Base-by-base conservation (phyloP, 164 flowering plant genomes). In the Dillenia suffruticosa region DNA sequence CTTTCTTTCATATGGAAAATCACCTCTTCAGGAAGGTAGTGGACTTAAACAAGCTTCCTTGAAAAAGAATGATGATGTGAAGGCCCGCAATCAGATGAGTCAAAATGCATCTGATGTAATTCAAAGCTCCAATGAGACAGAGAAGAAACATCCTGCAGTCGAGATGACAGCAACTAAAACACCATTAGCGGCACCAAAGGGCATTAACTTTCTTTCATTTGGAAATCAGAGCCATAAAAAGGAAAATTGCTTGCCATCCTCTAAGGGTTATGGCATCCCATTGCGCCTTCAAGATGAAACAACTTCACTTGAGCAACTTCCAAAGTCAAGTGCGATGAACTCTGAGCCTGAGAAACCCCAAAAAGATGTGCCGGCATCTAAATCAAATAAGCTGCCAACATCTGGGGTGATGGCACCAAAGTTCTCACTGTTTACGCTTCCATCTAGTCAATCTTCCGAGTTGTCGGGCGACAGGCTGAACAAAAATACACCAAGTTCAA, bases 161-260 rank as follows among this genome's bases (percentile, higher is more conserved):
- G 51, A 63, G 60, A 26, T 26, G 56, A 54, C 51, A 50, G 55
- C 58, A n/a, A 51, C 77, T 61, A 51, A 26, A 26, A 26, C 40
- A 26, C 40, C 40, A 1, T 26, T 57, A 26, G 49, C 48, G 46
- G 56, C 68, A 52, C 83, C 84, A 10, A 62, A 59, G 58, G 85
- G 87, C 44, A 70, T 78, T 44, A 79, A 75, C 67, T 78, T 83
- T 68, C 69, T 85, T 6, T 74, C 85, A 13, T 72, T 75, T 56
- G 69, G 73, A 56, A 40, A 50, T 40, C 43, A 67, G 9, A 50
- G 43, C 12, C 14, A 15, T 12, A 51, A 64, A 12, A 24, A 50
- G 14, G 51, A 47, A 55, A 44, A 52, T 44, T 60, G 57, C 47
- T 48, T 64, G 43, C 64, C 55, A 61, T 56, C 59, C 12, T 51